Evolutionary conservation across 2,329 filamentous ascomycete genomes (phyloP), one percentile per base, ranked within the genome.

Genomic region (Lasiodiplodia citricola): DNA sequence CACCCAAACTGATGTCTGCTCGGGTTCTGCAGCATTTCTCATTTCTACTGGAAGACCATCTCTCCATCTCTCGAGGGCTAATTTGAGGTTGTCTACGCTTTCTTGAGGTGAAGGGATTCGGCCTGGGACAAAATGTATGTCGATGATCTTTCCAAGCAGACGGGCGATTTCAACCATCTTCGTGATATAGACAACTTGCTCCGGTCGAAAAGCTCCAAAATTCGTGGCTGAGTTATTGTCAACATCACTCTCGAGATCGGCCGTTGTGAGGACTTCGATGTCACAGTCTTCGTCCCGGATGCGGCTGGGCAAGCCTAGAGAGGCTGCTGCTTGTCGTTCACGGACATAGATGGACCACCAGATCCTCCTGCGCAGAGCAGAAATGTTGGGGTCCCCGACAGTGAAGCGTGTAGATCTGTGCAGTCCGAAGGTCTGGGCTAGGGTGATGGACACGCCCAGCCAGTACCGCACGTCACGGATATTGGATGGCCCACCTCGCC

Each of bases 261-360:
- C 72, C 14, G 74, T 68, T 5, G 77, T 72, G 0, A 84, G 75
- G 57, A 80, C 76, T 10, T 79, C 78, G 8, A 83, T 76, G 68
- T 85, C 83, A 66, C 84, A 85, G 44, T 85, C 84, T 68, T 85
- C 81, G 37, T 86, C 83, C 7, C 82, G 80, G 41, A 85, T 84
- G 1, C 83, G 77, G 55, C 81, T 81, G 0, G 84, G 84, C 1
- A 85, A 72, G 1, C 84, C 83, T 6, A 83, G 71, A 11, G 83
- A 81, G 2, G 82, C 80, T 0, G 82, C 80, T 28, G 80, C 82
- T 72, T 86, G 84, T 56, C 83, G 80, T 65, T 86, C 84, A 11
- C 84, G 77, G 57, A 85, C 79, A 66, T 87, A 87, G 8, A 87
- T 80, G 6, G 84, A 83, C 85, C 85, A 87, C 84, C 85, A 87